Percentiles rank a stretch among this genome's conserved stretches.
Conservation (phyloP, 805 yeast species). For the Suhomyces prunicola region DNA sequence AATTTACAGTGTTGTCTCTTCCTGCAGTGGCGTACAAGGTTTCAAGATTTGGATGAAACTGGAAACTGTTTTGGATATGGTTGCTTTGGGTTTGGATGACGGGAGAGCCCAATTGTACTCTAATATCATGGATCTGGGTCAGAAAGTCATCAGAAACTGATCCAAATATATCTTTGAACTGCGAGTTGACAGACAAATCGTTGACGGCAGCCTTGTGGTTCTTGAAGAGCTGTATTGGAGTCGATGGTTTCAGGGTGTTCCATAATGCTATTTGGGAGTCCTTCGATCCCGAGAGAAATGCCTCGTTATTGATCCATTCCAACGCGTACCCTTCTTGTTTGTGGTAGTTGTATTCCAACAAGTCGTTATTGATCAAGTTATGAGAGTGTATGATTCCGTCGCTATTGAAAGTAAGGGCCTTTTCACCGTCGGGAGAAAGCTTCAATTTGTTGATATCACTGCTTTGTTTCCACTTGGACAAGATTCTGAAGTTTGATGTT, state of each 20-base stretch:
- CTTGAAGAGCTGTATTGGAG: constrained; percentile 49
- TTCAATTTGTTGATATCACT: constrained; percentile 66
- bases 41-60: constrained; percentile 56
- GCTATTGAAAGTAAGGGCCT: constrained; percentile 55
- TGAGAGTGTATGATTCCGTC: constrained; percentile 49
- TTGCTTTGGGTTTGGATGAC: constrained; percentile 43
- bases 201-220: constrained; percentile 60
- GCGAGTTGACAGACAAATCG: constrained; percentile 58
- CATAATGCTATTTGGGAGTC: constrained; percentile 70
- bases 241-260: constrained; percentile 47
- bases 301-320: constrained; percentile 55
- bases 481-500: constrained; percentile 38
- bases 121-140: constrained; percentile 58
- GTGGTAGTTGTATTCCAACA: constrained; percentile 48
- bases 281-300: constrained; percentile 60
- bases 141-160: constrained; percentile 69
- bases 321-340: constrained; percentile 65
- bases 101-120: constrained; percentile 35
- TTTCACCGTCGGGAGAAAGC: constrained; percentile 46
- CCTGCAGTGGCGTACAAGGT: constrained; percentile 72
- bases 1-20: constrained; percentile 66
- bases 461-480: constrained; percentile 55
- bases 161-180: constrained; percentile 47
- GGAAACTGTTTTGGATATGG: constrained; percentile 65
- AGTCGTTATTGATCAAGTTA: constrained; percentile 19